phyloP scores from a whole-genome alignment of 345 rosid genomes.

The Eucalyptus marginata region DNA sequence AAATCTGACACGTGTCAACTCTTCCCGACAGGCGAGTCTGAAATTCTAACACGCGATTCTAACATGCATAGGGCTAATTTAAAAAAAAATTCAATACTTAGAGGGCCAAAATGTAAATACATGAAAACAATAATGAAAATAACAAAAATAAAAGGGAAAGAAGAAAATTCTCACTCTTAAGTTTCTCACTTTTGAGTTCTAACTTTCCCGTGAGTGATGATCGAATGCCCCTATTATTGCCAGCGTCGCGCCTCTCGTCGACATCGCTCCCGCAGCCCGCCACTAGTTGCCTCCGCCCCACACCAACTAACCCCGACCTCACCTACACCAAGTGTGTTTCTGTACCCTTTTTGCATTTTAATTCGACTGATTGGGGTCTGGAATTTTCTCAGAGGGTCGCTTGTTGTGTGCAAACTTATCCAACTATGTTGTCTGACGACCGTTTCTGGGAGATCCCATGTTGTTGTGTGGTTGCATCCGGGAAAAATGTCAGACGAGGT shows the following conservation, averaged over 20 bases:
- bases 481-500: neutral
- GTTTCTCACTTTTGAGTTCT: too few relatives aligned
- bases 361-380: neutral
- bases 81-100: too few relatives aligned
- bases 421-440: neutral
- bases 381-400: neutral
- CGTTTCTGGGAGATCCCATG: neutral
- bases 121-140: too few relatives aligned
- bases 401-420: neutral
- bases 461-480: neutral
- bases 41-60: rapidly evolving
- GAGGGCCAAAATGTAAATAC: too few relatives aligned
- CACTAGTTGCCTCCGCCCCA: too few relatives aligned
- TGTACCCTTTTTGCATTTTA: neutral
- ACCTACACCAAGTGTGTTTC: neutral
- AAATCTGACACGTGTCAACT: too few relatives aligned
- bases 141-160: too few relatives aligned
- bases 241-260: rapidly evolving
- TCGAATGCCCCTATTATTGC: rapidly evolving
- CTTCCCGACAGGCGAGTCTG: rapidly evolving
- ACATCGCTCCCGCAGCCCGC: rapidly evolving
- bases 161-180: too few relatives aligned
- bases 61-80: rapidly evolving
- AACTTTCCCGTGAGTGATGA: too few relatives aligned
- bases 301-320: too few relatives aligned